Evolutionary conservation across 306 rosid genomes (phyloP), one percentile per base, ranked within the genome.

Genomic region (Lathyrus tuberosus): DNA sequence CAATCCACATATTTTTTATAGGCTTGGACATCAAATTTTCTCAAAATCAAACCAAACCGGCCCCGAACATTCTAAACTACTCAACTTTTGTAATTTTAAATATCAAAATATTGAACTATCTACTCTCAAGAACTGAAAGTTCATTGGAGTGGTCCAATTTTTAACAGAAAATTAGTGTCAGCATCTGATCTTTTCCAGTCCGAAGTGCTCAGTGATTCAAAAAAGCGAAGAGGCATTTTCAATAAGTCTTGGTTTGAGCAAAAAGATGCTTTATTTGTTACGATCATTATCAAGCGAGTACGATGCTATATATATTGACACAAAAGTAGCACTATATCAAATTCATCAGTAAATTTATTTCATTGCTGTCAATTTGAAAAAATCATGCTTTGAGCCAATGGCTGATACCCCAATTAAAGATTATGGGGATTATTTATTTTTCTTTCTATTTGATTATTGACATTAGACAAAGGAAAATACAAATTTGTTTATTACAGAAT

Each of bases 221-320:
- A 35, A 26, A 53, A 62, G 59, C 31, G 46, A 70, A 70, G 72
- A 70, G 44, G 5, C 62, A 71, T 37, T 37, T 65, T 38, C 42
- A 37, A 5, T 11, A 11, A n/a, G 64, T 52, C 67, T 51, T 73
- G 68, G 51, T 20, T 43, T 67, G 51, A 49, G 26, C 43, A 7
- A 73, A 73, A 67, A 67, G 62, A 62, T 64, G 53, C 73, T 72
- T 26, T 65, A 15, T 63, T 35, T 47, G 35, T 4, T 40, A 54
- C 63, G 40, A 12, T 54, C 63, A 22, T 33, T 40, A 26, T 67
- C 72, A 49, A 20, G 52, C 22, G 52, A 24, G 9, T 53, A n/a
- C 9, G 62, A 37, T 18, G 40, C 61, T 17, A 35, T 51, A 17
- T 35, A 51, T 17, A 33, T 17, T 4, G 46, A 10, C 5, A 52